Evolutionary conservation across 148 eudicot genomes (phyloP).

Genomic region (Talinum fruticosum): DNA sequence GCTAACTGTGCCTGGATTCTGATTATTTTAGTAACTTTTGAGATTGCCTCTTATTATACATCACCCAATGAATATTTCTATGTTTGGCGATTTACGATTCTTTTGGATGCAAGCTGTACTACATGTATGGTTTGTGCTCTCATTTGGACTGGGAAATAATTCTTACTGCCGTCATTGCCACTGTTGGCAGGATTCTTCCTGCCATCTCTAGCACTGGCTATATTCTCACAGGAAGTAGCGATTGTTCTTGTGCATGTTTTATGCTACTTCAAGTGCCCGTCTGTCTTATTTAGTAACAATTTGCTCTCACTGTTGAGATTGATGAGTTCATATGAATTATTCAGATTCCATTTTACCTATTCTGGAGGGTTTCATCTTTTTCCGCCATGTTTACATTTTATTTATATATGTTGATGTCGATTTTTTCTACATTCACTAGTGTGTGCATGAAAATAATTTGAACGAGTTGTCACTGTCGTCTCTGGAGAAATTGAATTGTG

Average conservation of each 20-base stretch:
- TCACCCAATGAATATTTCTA: background rate
- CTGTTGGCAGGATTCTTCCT: background rate
- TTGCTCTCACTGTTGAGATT: background rate
- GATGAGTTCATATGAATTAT: background rate
- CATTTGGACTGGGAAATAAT: background rate
- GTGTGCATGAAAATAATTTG: background rate
- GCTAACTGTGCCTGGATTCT: slow-evolving; percentile 13
- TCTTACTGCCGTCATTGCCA: background rate
- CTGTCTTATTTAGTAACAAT: background rate
- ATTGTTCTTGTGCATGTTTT: background rate
- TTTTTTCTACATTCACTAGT: background rate
- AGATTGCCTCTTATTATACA: background rate
- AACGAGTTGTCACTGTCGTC: background rate
- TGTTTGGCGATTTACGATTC: background rate
- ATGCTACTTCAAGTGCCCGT: background rate
- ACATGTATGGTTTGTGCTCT: background rate
- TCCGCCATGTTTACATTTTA: background rate
- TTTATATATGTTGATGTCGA: background rate
- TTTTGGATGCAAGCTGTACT: background rate
- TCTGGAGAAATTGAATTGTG: background rate
- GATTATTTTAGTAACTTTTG: background rate
- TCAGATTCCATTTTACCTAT: background rate
- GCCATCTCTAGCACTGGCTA: background rate
- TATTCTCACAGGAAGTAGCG: background rate
- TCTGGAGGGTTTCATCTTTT: background rate